phyloP scores from a whole-genome alignment of 2,329 filamentous ascomycete species.

The Drechslerella coelobrocha region DNA sequence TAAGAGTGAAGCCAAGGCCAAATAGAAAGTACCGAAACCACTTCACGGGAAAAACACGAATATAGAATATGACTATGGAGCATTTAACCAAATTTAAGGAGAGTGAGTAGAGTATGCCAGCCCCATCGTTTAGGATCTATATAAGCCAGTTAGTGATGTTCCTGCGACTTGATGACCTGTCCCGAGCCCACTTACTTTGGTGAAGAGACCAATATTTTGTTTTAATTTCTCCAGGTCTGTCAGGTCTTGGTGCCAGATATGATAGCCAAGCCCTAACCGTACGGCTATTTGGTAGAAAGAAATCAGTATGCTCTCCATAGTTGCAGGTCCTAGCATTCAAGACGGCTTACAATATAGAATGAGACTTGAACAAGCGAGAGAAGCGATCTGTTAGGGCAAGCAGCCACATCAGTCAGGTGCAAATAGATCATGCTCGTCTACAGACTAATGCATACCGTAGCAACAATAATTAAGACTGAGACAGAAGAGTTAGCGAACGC shows the following conservation, averaged over 20 bases:
- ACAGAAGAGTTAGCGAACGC: background rate
- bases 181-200: slow-evolving; percentile 16
- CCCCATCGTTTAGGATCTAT: slow-evolving; percentile 39
- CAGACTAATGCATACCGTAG: slow-evolving; percentile 27
- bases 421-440: too few relatives aligned
- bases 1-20: slow-evolving; percentile 28
- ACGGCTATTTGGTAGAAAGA: slow-evolving; percentile 16
- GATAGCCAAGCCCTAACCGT: slow-evolving; percentile 34
- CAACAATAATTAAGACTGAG: slow-evolving; percentile 35
- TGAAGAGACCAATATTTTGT: slow-evolving; percentile 21
- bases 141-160: background rate
- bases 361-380: slow-evolving; percentile 41
- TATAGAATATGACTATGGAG: slow-evolving; percentile 38
- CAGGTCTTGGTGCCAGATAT: slow-evolving; percentile 43
- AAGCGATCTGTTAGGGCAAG: slow-evolving; percentile 21
- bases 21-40: slow-evolving; percentile 41
- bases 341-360: slow-evolving; percentile 41
- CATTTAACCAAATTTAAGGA: slow-evolving; percentile 42
- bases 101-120: slow-evolving; percentile 44
- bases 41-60: slow-evolving; percentile 40
- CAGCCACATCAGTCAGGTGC: too few relatives aligned
- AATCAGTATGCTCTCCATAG: too few relatives aligned
- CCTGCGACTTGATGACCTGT: background rate
- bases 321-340: too few relatives aligned
- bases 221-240: slow-evolving; percentile 27